phyloP scores from a whole-genome alignment of 2,329 filamentous ascomycete species.

The Botrytis deweyae region DNA sequence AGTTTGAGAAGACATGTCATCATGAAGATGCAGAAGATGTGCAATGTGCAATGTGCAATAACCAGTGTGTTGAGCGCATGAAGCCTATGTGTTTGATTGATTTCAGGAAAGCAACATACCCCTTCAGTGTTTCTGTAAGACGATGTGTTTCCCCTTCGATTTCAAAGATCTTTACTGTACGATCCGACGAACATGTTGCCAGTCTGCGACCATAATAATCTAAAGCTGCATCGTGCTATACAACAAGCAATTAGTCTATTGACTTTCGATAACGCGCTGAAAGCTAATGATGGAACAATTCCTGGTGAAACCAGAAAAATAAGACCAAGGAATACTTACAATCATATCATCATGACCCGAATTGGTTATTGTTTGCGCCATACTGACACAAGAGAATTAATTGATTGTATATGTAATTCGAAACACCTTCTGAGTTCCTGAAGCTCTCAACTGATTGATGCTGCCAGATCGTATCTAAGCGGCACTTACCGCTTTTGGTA shows the following conservation, averaged over 20 bases:
- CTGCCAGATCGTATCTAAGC: slow-evolving; percentile 21
- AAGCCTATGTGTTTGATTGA: background rate
- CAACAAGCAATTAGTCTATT: background rate
- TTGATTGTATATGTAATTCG: slow-evolving; percentile 12
- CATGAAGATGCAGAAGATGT: background rate
- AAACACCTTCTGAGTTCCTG: background rate
- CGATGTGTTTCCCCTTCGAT: slow-evolving; percentile 90
- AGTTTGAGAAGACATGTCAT: background rate
- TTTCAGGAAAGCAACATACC: slow-evolving; percentile 52
- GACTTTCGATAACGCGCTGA: background rate
- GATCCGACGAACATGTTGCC: slow-evolving; percentile 95
- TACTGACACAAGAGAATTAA: slow-evolving; percentile 31
- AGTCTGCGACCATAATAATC: slow-evolving; percentile 97
- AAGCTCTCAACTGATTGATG: slow-evolving; percentile 13
- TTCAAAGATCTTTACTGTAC: slow-evolving; percentile 99
- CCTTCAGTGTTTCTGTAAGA: slow-evolving; percentile 89
- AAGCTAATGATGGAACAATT: background rate
- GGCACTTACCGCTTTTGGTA: slow-evolving; percentile 15
- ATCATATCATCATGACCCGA: slow-evolving; percentile 99
- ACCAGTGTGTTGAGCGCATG: background rate
- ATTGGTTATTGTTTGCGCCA: slow-evolving; percentile 80
- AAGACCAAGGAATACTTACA: slow-evolving; percentile 53
- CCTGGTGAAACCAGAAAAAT: background rate
- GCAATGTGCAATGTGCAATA: background rate
- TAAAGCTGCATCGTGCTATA: slow-evolving; percentile 91